Percentiles rank a stretch among this genome's conserved stretches.
Evolutionary conservation across 73 alveolate genomes (phyloP).

Genomic region (Paramecium caudatum): DNA sequence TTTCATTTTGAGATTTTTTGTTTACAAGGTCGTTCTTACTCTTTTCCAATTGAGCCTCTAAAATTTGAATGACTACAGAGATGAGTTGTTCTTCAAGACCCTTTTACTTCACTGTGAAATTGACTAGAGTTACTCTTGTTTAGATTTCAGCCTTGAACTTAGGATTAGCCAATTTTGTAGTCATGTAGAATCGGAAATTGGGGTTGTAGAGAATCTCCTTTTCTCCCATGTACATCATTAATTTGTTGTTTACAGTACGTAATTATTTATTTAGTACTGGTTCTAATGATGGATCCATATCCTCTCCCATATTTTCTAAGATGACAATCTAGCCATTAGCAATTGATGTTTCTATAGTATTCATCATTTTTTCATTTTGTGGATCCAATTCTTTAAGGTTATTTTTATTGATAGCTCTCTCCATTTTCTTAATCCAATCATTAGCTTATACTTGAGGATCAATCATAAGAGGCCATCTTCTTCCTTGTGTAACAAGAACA

Average conservation of each 20-base stretch:
- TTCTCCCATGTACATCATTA: conserved; percentile 90
- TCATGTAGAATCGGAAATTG: conserved; percentile 86
- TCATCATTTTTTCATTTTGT: conserved; percentile 65
- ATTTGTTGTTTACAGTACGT: conserved; percentile 79
- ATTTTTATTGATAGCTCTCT: conserved; percentile 74
- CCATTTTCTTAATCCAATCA: conserved; percentile 94
- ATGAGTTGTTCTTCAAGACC: conserved; percentile 97
- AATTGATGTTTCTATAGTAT: conserved; percentile 51
- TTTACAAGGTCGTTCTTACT: conserved; percentile 90
- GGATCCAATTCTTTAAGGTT: conserved; percentile 73
- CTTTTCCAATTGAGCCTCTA: conserved; percentile 96
- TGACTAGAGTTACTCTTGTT: conserved; percentile 79
- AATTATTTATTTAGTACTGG: conserved; percentile 95
- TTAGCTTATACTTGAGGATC: conserved; percentile 97
- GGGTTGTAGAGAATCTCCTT: conserved; percentile 94
- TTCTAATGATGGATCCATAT: conserved; percentile 99
- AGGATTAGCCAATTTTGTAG: conserved; percentile 76
- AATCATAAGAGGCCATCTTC: conserved; percentile 94
- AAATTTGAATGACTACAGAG: conserved; percentile 95
- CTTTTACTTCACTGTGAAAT: conserved; percentile 96
- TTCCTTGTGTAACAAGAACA: conserved; percentile 88
- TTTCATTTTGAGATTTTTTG: conserved; percentile 90
- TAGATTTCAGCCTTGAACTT: conserved; percentile 73
- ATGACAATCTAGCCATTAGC: conserved; percentile 71
- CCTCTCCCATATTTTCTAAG: conserved; percentile 91